Conservation (phyloP, 306 rosid species). For the Ormosia emarginata region DNA sequence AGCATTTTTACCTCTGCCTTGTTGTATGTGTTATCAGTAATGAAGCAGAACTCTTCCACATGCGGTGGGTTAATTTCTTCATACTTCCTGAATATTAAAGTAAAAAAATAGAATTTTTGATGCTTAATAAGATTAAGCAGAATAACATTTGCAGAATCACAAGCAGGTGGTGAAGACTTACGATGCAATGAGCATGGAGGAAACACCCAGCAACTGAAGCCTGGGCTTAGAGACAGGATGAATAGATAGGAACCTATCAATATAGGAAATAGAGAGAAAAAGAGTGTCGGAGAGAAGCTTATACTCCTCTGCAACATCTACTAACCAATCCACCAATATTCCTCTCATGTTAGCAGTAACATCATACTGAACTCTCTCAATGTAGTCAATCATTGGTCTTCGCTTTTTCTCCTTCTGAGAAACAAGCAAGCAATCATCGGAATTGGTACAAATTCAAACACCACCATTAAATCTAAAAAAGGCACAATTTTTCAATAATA, state of each 20-base stretch:
- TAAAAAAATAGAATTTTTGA: not conserved
- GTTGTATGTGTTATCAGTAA: conserved; percentile 58
- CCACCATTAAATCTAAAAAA: not conserved
- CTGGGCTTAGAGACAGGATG: conserved; percentile 24
- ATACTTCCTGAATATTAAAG: conserved; percentile 50
- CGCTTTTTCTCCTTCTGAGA: conserved; percentile 51
- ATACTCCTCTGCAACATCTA: conserved; percentile 68
- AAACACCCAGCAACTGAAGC: conserved; percentile 70
- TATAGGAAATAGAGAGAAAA: conserved; percentile 51
- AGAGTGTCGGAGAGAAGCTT: conserved; percentile 68
- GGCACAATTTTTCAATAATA: not conserved
- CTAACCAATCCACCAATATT: conserved; percentile 76
- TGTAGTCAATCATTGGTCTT: conserved; percentile 51
- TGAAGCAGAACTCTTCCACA: conserved; percentile 64
- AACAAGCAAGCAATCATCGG: not conserved
- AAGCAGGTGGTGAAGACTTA: conserved; percentile 22
- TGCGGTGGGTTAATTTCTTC: conserved; percentile 75
- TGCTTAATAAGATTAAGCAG: not conserved
- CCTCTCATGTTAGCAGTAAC: conserved; percentile 66
- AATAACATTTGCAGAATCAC: not conserved
- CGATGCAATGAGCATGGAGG: conserved; percentile 78
- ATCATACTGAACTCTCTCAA: conserved; percentile 58
- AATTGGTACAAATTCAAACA: not conserved
- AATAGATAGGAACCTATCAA: conserved; percentile 59
- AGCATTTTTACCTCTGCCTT: conserved; percentile 46